Percentiles rank a stretch among this genome's conserved stretches.
phyloP scores from a whole-genome alignment of 768 basidiomycete species.

The Hysterangium stoloniferum region DNA sequence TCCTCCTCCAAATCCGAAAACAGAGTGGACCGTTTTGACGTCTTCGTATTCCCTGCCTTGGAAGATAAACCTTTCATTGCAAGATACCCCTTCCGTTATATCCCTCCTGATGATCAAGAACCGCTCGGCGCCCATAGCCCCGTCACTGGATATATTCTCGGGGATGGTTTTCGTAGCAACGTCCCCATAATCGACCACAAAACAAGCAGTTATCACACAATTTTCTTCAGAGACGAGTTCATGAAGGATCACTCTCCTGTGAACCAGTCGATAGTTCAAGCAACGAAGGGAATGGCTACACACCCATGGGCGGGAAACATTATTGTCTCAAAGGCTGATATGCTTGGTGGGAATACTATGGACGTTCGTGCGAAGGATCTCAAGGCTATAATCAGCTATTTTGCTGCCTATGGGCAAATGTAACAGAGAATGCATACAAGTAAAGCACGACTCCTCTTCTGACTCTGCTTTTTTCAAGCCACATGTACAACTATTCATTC shows the following conservation, averaged over 20 bases:
- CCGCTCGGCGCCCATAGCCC: neutral
- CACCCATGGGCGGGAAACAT: neutral
- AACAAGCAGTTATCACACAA: neutral
- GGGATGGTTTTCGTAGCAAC: no score
- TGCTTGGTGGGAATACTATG: neutral
- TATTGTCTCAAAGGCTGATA: neutral
- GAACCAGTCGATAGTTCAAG: neutral
- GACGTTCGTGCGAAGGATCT: neutral
- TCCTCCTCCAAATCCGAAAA: neutral
- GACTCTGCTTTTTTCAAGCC: no score
- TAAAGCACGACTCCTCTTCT: no score
- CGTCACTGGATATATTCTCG: neutral
- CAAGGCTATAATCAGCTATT: neutral
- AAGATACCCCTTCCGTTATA: neutral
- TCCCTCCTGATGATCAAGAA: neutral
- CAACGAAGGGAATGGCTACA: neutral
- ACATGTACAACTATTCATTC: no score
- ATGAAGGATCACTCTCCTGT: neutral
- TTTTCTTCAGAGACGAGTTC: neutral
- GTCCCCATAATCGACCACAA: no score
- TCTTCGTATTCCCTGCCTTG: neutral
- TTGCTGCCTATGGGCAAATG: neutral
- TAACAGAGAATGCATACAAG: no score
- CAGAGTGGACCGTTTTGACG: neutral
- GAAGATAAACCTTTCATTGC: neutral